Conservation (phyloP, 495 filamentous ascomycete genomes). For the Lineolata rhizophorae region DNA sequence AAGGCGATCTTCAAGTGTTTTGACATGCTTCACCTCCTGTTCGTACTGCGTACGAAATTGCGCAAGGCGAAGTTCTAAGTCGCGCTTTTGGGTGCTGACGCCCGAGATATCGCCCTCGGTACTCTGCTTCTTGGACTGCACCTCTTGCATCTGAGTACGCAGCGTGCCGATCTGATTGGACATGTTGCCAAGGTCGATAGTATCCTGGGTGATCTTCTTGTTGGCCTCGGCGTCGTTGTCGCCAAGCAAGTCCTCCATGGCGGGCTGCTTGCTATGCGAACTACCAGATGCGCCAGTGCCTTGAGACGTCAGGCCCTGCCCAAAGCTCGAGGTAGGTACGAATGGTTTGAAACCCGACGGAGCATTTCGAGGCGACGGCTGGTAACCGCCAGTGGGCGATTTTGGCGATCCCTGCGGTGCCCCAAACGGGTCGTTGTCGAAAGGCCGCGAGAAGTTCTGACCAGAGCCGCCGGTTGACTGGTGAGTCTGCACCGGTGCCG, state of each 20-base stretch:
- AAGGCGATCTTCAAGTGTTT: constrained; percentile 63
- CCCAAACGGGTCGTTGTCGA: constrained; percentile 34
- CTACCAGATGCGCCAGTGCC: constrained; percentile 50
- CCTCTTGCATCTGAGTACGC: constrained; percentile 80
- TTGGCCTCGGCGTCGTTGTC: constrained; percentile 80
- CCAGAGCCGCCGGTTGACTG: constrained; percentile 50
- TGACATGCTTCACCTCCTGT: constrained; percentile 72
- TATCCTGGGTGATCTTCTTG: constrained; percentile 70
- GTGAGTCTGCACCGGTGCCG: constrained; percentile 36
- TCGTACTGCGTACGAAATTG: constrained; percentile 77
- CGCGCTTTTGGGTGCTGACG: constrained; percentile 63
- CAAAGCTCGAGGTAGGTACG: constrained; percentile 74
- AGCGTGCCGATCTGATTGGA: constrained; percentile 85
- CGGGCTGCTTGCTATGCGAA: constrained; percentile 19
- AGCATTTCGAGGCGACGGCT: constrained; percentile 15
- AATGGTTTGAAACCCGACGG: constrained; percentile 66
- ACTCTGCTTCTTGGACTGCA: constrained; percentile 54
- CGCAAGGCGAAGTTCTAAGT: constrained; percentile 69
- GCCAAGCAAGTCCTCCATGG: constrained; percentile 78
- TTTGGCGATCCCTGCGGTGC: constrained; percentile 25
- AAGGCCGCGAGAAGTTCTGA: constrained; percentile 19
- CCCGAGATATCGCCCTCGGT: constrained; percentile 63
- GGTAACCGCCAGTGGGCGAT: constrained; percentile 17
- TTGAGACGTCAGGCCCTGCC: constrained; percentile 57
- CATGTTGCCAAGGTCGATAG: constrained; percentile 82